Evolutionary conservation across 2,329 filamentous ascomycete species (phyloP).

Genomic region (Cercospora zeina): DNA sequence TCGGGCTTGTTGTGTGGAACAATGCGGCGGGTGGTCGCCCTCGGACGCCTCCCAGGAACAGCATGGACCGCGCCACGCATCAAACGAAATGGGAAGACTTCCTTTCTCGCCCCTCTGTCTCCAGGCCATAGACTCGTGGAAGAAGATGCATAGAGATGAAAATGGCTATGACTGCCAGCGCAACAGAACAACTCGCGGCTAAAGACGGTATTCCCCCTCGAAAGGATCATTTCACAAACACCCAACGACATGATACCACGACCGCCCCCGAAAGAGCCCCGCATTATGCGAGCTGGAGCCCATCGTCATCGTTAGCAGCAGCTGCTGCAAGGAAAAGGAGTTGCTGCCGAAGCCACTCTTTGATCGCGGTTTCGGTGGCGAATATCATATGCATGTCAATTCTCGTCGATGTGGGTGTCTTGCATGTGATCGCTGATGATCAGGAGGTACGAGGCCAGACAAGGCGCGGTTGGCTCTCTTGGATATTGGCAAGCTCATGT

Average conservation of each 20-base stretch:
- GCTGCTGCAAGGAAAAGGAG: constrained; percentile 12
- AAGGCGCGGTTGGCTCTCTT: too few relatives aligned
- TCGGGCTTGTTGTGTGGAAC: background rate
- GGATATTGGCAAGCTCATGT: too few relatives aligned
- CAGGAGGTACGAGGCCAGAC: background rate
- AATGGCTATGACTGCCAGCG: constrained; percentile 2
- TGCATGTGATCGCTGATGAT: constrained; percentile 14
- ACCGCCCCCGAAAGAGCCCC: background rate
- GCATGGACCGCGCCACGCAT: constrained; percentile 22
- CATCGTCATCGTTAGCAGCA: too few relatives aligned
- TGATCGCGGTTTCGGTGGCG: too few relatives aligned
- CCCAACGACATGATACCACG: background rate
- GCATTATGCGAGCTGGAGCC: constrained; percentile 3
- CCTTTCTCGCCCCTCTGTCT: constrained; percentile 12
- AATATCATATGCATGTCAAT: background rate
- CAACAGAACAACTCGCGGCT: constrained; percentile 12
- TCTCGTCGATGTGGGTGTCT: background rate
- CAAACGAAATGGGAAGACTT: constrained; percentile 15
- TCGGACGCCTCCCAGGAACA: constrained; percentile 21
- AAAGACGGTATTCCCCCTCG: constrained; percentile 14
- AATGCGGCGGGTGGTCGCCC: constrained; percentile 14
- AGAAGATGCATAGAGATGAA: too few relatives aligned
- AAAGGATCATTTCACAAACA: constrained; percentile 11
- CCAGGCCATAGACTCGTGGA: too few relatives aligned
- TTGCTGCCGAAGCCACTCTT: constrained; percentile 12